Base-by-base conservation (phyloP, 2,329 filamentous ascomycete species). In the Dactylella cylindrospora region DNA sequence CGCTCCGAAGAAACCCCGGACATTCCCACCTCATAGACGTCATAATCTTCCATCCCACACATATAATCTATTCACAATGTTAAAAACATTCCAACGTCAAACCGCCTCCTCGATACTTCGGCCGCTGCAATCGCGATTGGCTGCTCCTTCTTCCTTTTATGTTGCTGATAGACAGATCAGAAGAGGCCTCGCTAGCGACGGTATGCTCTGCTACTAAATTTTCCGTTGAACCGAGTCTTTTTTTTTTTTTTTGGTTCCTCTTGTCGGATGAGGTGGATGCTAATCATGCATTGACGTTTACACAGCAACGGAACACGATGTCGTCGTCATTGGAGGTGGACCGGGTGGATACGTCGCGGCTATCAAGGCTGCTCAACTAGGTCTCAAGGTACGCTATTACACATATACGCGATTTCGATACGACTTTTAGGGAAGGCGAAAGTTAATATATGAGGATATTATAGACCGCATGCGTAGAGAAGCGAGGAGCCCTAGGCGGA, bases 301-400 rank as follows among this genome's bases (percentile, higher is more conserved):
- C 19, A n/a, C 57, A 65, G 65, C 74, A 89, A 89, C 90, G 75
- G 89, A 96, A 75, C 94, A 95, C 76, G 93, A 98, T 75, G 80
- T 98, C 52, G 86, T 98, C 72, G 90, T 98, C 76, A 95, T 98
- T 72, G 93, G 93, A 72, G 93, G 93, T 74, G 93, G 93, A 78
- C 93, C 97, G 71, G 93, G 91, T 70, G 93, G 93, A 73, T 98
- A 98, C 78, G 93, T 98, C 71, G 91, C 93, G 68, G 93, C 93
- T 71, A 98, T 98, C 80, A 98, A 97, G 79, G 93, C 93, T 71
- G 93, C 90, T 61, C 93, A 98, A 76, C 89, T 95, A 74, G 93
- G 93, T 71, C 76, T 98, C 74, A 97, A 96, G 84, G 90, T 94
- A 78, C 65, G 74, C 65, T 51, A 10, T n/a, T n/a, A 29, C n/a